Percentiles rank a stretch among this genome's conserved stretches.
These are phyloP conservation scores for Echinochloa phyllopogon DNA, from an alignment of 176 grass and related monocot species.

Conservation along the genomic window DNA sequence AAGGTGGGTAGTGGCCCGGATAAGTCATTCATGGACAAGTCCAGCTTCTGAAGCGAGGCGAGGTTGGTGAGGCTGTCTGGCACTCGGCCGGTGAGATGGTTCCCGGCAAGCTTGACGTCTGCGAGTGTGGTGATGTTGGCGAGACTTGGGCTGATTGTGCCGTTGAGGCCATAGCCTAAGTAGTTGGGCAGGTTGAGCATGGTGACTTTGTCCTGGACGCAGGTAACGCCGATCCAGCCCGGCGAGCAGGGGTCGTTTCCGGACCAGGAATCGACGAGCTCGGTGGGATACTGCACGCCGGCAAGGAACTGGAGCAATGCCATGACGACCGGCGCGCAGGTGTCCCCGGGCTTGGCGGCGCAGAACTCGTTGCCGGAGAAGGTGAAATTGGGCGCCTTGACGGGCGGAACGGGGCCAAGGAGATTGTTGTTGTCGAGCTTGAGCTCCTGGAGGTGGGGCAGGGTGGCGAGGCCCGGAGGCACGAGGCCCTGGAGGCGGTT, in stretches of 20 bases:
- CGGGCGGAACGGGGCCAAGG: conserved; percentile 64
- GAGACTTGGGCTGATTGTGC: conserved; percentile 71
- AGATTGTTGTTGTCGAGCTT: conserved; percentile 77
- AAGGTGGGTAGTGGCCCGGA: conserved; percentile 65
- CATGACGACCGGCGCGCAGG: conserved; percentile 55
- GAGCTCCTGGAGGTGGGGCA: conserved; percentile 53
- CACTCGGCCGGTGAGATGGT: conserved; percentile 68
- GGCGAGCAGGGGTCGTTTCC: conserved; percentile 61
- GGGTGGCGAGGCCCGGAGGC: conserved; percentile 42
- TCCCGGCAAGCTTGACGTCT: conserved; percentile 53
- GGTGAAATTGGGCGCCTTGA: conserved; percentile 57
- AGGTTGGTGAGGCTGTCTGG: conserved; percentile 58
- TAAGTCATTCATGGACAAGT: conserved; percentile 76
- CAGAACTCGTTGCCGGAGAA: conserved; percentile 66
- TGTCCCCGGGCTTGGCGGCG: conserved; percentile 35
- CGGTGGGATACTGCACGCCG: conserved; percentile 42
- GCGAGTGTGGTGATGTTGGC: conserved; percentile 57
- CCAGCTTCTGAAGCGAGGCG: conserved; percentile 57
- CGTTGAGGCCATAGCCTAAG: conserved; percentile 48
- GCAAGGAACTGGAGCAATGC: conserved; percentile 69
- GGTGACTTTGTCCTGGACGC: conserved; percentile 43
- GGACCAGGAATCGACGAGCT: conserved; percentile 45
- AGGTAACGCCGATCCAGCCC: conserved; percentile 67
- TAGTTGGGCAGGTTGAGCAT: conserved; percentile 54
- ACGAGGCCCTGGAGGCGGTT: conserved; percentile 82